A percentile compares a stretch with the other conserved stretches of the same genome.
These are phyloP conservation scores for Pseudoneurospora amorphoporcata DNA, from an alignment of 495 filamentous ascomycete genomes.

Conservation along the genomic window DNA sequence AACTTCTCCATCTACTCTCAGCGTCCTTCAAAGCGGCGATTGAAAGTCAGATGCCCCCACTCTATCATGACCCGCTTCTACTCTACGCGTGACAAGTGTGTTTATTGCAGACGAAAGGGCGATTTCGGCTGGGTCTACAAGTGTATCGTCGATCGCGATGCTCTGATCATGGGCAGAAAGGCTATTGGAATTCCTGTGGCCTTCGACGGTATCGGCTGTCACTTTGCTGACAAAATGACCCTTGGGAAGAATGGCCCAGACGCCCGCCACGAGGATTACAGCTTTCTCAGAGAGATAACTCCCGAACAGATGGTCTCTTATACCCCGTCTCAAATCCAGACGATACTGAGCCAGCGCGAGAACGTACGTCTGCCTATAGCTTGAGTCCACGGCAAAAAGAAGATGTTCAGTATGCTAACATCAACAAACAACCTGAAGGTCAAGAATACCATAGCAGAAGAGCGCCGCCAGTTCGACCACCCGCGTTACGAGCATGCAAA, in stretches of 20 bases:
- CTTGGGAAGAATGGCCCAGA: constrained; percentile 24
- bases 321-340: constrained; percentile 27
- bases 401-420: background rate
- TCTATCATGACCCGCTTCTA: constrained; percentile 49
- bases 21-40: background rate
- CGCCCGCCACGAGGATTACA: constrained; percentile 24
- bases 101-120: constrained; percentile 36
- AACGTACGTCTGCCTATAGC: constrained; percentile 14
- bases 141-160: constrained; percentile 50
- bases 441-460: constrained; percentile 11
- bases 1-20: constrained; percentile 1
- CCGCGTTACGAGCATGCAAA: background rate
- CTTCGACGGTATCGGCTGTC: constrained; percentile 16
- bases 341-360: constrained; percentile 33
- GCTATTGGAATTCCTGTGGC: constrained; percentile 20
- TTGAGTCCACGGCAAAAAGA: background rate
- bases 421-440: constrained; percentile 11
- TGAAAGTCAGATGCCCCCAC: constrained; percentile 44
- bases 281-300: constrained; percentile 40
- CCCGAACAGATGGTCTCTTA: constrained; percentile 39
- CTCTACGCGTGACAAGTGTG: constrained; percentile 34
- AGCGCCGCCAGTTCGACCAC: constrained; percentile 1
- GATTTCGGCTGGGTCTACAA: constrained; percentile 55
- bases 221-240: constrained; percentile 14
- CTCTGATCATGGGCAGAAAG: constrained; percentile 29